Evolutionary conservation across 2,329 filamentous ascomycete species (phyloP), one percentile per base, ranked within the genome.

Genomic region (Trichocomaceae sp.): DNA sequence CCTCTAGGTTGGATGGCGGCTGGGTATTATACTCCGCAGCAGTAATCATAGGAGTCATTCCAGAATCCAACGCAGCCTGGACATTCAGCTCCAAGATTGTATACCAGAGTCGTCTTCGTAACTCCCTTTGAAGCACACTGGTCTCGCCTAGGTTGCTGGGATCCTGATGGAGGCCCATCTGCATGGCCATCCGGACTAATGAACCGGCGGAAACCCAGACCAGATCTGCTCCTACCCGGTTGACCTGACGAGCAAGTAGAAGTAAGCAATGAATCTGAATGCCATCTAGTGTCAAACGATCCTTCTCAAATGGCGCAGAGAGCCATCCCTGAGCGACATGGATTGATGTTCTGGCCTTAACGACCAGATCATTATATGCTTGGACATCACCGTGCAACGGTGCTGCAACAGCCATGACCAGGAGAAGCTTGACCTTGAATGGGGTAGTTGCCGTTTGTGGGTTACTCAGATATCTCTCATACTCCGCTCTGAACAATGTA

Each of bases 321-420:
- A 68, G 58, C 66, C 66, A 68, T 3, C 51, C 45, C 35, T 69
- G 62, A 29, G 61, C 58, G 12, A 53, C 53, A 53, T 55, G 61
- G 31, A 58, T 59, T 64, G 39, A 67, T 22, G 66, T 71, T 3
- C 76, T 66, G 0, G 81, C 81, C 23, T 44, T 54, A 39, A 1
- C 4, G 8, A 0, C 69, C 70, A 1, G 64, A 22, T 1, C 79
- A 74, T 41, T 82, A 59, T 0, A 77, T 77, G 56, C 79, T 82
- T 0, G 65, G 57, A 0, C n/a, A 20, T 78, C 73, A 50, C 83
- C 78, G 55, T 80, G 76, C 0, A 71, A 68, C 15, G 69, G 63
- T 0, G 79, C 74, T 0, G 82, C 83, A 17, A 85, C 76, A 0
- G 83, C 79, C 3, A 85, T 64, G 0, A 84, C 74, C 0, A 85